Evolutionary conservation across 2,329 filamentous ascomycete species (phyloP).

Genomic region (Leptosphaerulina australis): DNA sequence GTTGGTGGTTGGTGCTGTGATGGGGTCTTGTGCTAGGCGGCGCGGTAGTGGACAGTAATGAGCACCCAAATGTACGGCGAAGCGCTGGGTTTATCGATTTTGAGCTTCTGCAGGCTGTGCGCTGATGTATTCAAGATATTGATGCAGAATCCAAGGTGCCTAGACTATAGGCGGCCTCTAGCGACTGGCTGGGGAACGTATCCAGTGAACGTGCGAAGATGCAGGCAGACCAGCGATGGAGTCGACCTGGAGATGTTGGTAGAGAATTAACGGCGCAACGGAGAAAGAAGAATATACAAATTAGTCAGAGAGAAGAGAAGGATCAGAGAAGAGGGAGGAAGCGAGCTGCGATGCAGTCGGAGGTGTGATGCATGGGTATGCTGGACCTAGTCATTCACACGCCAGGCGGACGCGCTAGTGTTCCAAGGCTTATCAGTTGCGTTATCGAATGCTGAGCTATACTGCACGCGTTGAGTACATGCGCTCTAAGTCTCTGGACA

Average conservation of each 20-base stretch:
- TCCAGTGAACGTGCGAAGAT: conserved; percentile 16
- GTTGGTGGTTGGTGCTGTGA: conserved; percentile 14
- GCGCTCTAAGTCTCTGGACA: conserved; percentile 9
- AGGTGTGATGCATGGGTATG: conserved; percentile 19
- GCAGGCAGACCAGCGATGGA: conserved; percentile 11
- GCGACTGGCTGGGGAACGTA: conserved; percentile 11
- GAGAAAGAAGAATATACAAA: conserved; percentile 9
- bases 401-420: conserved; percentile 8
- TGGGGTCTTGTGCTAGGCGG: conserved; percentile 14
- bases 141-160: conserved; percentile 10
- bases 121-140: not conserved
- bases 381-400: conserved; percentile 21
- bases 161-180: conserved; percentile 12
- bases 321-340: conserved; percentile 13
- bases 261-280: conserved; percentile 4
- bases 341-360: conserved; percentile 20
- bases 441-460: conserved; percentile 8
- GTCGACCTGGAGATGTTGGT: conserved; percentile 2
- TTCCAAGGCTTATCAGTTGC: not conserved
- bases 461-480: conserved; percentile 16
- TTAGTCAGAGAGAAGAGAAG: conserved; percentile 15
- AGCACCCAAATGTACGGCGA: conserved; percentile 19
- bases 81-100: not conserved
- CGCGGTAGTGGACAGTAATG: conserved; percentile 11
- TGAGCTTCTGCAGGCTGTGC: conserved; percentile 6